Percentiles rank a stretch among this genome's conserved stretches.
These are phyloP conservation scores for Syzygium jambos DNA, from an alignment of 345 rosid species.

Conservation along the genomic window DNA sequence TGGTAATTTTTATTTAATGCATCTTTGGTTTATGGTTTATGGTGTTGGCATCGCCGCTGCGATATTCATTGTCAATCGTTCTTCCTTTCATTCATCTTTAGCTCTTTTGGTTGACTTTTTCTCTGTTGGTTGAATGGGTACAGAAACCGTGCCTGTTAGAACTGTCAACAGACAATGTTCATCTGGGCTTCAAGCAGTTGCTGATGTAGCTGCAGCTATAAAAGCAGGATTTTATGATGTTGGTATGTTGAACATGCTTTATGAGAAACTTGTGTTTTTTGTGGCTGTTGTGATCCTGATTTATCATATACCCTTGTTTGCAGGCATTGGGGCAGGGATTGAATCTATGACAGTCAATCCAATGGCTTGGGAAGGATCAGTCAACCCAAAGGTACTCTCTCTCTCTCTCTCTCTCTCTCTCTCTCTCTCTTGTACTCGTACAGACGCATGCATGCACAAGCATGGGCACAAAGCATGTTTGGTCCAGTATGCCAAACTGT, in stretches of 20 bases:
- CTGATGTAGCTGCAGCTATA: conserved; percentile 93
- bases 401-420: background rate
- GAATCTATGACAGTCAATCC: conserved; percentile 86
- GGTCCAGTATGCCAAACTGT: background rate
- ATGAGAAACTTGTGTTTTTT: background rate
- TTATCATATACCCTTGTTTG: background rate
- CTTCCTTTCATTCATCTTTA: background rate
- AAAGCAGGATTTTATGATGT: conserved; percentile 95
- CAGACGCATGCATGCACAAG: background rate
- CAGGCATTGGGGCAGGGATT: conserved; percentile 97
- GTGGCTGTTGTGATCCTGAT: background rate
- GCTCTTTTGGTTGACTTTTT: background rate
- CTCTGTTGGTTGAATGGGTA: background rate
- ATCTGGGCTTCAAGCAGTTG: conserved; percentile 99
- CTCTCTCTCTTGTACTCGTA: background rate
- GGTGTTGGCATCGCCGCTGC: background rate
- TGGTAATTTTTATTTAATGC: conserved; percentile 24
- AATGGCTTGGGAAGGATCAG: conserved; percentile 81
- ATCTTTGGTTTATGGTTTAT: background rate
- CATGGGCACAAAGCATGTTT: background rate
- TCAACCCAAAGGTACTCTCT: conserved; percentile 63
- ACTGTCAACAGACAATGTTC: conserved; percentile 95
- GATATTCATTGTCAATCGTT: background rate
- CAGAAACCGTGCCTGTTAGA: conserved; percentile 84
- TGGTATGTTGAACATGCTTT: conserved; percentile 29